Base-by-base conservation (phyloP, 2,329 filamentous ascomycete species). In the Cladosporium velox region DNA sequence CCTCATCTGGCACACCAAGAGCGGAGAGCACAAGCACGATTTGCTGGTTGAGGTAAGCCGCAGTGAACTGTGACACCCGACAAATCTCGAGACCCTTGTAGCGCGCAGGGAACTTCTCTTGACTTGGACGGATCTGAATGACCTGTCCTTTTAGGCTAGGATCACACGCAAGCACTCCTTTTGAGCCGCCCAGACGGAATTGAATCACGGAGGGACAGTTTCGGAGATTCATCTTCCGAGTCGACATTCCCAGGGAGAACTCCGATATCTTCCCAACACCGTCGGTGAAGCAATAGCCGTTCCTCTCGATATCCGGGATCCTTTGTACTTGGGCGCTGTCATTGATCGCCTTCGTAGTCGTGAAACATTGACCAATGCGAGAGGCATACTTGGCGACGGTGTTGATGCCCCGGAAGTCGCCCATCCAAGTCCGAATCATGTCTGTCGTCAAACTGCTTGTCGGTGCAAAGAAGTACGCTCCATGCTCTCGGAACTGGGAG, bases 281-380 rank as follows among this genome's bases (percentile, higher is more conserved):
- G 73, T 99, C 95, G 0, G 91, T 95, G 76, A 98, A 99, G 67
- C 83, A 90, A 73, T 87, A 88, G 0, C 82, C 86, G 57, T 91
- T 88, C 2, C 84, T 83, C 66, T 88, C 81, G 24, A 98, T 85
- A 70, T 98, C 95, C 0, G 83, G 77, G 35, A 94, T 86, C 5
- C 82, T 81, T 14, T 86, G 81, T 30, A 86, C 76, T 1, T 83
- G 81, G 7, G 90, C 86, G 0, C 83, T 84, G 18, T 87, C 85
- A 32, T 82, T 84, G 51, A 96, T 88, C 12, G 90, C 88, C 67
- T 91, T 83, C 0, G 95, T 99, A 0, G 94, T 97, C 0, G 95
- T 97, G 75, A 99, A 97, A 75, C 93, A 97, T 78, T 98, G 95
- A 0, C 95, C 95, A 21, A 98, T 82, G 32, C 95, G 87, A 32